Evolutionary conservation across 805 yeast species (phyloP), one percentile per base, ranked within the genome.

Genomic region (Myxozyma monticola): DNA sequence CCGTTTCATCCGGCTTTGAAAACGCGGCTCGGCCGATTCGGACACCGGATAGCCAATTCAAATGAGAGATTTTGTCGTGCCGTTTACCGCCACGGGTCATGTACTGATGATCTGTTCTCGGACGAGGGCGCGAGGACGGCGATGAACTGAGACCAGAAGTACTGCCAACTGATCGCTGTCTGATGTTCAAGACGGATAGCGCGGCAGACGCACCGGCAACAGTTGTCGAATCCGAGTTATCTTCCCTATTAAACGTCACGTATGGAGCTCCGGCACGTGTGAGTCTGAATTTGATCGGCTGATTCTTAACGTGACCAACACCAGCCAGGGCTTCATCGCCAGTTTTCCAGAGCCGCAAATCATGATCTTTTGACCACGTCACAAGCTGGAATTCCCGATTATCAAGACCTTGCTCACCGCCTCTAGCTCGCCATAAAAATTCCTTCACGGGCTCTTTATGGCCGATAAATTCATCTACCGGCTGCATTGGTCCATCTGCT

Each of bases 31-130:
- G 71, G 1, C 88, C 88, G 56, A 91, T 79, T 49, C 89, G 75
- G 6, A 91, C 95, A 44, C 98, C 97, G 0, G 96, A 83, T 33
- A 95, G 82, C 98, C 98, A 91, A 56, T 85, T 83, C 54, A 91
- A 70, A 63, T 88, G 95, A 59, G 84, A 81, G 26, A 79, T 71
- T 76, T 58, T 40, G 25, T 51, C 54, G 6, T 48, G 39, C 10
- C 43, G 22, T 31, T 44, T 49, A 8, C 48, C 45, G 9, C 57
- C 54, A 2, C 57, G 26, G 6, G 61, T 57, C 61, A 57, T 57
- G 31, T 25, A 56, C 41, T 42, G 20, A 17, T 26, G 37, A 30
- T 9, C 14, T 14, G 9, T 9, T 28, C 31, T 9, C 12, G 31
- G 14, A 10, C 31, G 31, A 9, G 9, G 31, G 31, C 31, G 31